These are phyloP conservation scores for Fibroporia radiculosa DNA, from an alignment of 768 basidiomycete genomes.

Conservation along the genomic window DNA sequence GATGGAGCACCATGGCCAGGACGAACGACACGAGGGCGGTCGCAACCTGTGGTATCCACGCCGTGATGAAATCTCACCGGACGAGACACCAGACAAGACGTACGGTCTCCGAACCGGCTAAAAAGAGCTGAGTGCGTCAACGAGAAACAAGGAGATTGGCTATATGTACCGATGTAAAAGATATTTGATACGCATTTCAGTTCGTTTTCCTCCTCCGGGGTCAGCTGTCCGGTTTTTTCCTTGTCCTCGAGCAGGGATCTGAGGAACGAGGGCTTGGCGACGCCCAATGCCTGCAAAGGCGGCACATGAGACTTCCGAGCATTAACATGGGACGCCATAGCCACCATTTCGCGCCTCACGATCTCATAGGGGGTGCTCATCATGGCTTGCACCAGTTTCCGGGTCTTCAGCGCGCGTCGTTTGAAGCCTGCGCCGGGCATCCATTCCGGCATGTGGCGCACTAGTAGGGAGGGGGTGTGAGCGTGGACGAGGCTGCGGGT, in stretches of 20 bases:
- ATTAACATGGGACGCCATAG: too few species aligned
- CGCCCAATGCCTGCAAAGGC: constrained; percentile 11
- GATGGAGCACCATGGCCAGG: constrained; percentile 32
- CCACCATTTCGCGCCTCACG: constrained; percentile 9
- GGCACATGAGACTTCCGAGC: not conserved
- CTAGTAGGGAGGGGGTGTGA: not conserved
- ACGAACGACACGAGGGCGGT: constrained; percentile 32
- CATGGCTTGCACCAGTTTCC: not conserved
- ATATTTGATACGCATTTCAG: constrained; percentile 14
- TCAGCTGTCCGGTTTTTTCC: constrained; percentile 3
- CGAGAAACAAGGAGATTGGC: not conserved
- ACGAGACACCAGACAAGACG: not conserved
- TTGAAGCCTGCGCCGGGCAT: constrained; percentile 12
- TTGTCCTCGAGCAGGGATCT: constrained; percentile 13
- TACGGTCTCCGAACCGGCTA: constrained; percentile 19
- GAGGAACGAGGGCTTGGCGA: constrained; percentile 13
- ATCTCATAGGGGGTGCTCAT: constrained; percentile 7
- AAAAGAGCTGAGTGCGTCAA: not conserved
- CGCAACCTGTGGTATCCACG: constrained; percentile 26
- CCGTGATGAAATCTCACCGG: not conserved
- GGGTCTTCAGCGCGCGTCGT: constrained; percentile 1
- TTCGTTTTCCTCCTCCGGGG: constrained; percentile 14
- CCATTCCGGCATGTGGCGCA: constrained; percentile 10
- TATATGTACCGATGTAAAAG: constrained; percentile 15
- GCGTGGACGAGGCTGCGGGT: not conserved